Evolutionary conservation across 129 eudicot species (phyloP).

Genomic region (Saposhnikovia divaricata): DNA sequence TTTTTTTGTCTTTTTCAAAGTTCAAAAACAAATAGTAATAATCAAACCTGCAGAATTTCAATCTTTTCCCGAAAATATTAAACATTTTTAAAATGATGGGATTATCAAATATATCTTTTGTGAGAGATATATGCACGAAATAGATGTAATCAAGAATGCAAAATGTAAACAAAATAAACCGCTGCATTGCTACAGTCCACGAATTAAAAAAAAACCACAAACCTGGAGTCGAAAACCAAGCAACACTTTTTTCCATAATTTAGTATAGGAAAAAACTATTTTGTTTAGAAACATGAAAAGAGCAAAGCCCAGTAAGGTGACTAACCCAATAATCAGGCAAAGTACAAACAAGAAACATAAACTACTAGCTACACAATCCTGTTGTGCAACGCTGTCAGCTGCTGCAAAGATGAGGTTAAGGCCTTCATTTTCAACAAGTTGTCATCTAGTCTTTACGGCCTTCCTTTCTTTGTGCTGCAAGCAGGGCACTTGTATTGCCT

Average conservation of each 20-base stretch:
- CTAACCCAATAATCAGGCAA: not conserved
- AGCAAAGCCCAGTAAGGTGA: not conserved
- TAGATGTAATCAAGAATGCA: not conserved
- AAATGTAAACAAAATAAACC: not conserved
- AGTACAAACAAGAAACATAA: not conserved
- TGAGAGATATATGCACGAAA: not conserved
- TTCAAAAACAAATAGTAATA: no score
- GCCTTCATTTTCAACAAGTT: not conserved
- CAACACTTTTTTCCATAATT: not conserved
- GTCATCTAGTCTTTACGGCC: constrained; percentile 12
- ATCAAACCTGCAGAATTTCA: no score
- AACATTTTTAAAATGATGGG: not conserved
- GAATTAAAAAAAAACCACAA: not conserved
- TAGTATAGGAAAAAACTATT: not conserved
- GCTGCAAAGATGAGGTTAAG: constrained; percentile 8
- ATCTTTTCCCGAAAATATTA: no score
- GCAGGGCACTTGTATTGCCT: constrained; percentile 78
- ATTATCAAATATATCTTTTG: no score
- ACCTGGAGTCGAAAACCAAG: constrained; percentile 5
- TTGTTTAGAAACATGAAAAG: not conserved
- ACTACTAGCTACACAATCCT: not conserved
- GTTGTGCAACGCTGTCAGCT: constrained; percentile 5
- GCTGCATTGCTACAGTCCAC: not conserved
- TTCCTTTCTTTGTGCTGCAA: constrained; percentile 46
- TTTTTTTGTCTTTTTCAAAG: no score